Percentiles rank a stretch among this genome's conserved stretches.
These are phyloP conservation scores for Arachnopeziza araneosa DNA, from an alignment of 2,329 filamentous ascomycete genomes.

Conservation along the genomic window DNA sequence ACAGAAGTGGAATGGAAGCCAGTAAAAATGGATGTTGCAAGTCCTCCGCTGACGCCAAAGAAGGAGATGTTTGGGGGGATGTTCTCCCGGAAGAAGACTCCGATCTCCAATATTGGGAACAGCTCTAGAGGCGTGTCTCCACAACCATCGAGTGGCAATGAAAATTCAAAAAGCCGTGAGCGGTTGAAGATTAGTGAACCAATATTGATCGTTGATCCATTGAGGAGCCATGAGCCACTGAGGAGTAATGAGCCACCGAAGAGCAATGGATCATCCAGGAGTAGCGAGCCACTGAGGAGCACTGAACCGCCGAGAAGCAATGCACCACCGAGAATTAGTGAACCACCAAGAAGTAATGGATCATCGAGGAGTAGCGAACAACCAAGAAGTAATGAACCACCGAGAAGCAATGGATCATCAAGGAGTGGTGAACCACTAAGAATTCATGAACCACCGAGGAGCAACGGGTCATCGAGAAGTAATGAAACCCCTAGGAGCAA, in stretches of 20 bases:
- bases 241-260: no score
- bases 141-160: constrained; percentile 8
- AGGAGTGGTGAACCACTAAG: no score
- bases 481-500: no score
- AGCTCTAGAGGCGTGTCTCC: constrained; percentile 4
- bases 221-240: no score
- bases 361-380: constrained; percentile 21
- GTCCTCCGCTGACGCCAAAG: constrained; percentile 15
- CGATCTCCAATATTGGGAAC: constrained; percentile 7
- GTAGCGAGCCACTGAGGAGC: no score
- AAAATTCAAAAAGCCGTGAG: constrained; percentile 7
- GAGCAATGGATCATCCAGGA: no score
- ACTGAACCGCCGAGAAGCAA: no score
- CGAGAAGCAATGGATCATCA: no score
- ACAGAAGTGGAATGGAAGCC: constrained; percentile 31
- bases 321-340: constrained; percentile 7
- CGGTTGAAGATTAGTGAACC: background rate
- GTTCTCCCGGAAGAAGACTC: constrained; percentile 25
- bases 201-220: no score
- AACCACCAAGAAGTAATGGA: constrained; percentile 17
- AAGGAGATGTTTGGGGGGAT: constrained; percentile 26
- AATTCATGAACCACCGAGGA: no score
- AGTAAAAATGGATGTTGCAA: constrained; percentile 27
- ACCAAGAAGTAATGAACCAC: no score
- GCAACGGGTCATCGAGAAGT: no score